Percentiles rank a stretch among this genome's conserved stretches.
These are phyloP conservation scores for Musa beccarii DNA, from an alignment of 176 grass and related monocot species.

Conservation along the genomic window DNA sequence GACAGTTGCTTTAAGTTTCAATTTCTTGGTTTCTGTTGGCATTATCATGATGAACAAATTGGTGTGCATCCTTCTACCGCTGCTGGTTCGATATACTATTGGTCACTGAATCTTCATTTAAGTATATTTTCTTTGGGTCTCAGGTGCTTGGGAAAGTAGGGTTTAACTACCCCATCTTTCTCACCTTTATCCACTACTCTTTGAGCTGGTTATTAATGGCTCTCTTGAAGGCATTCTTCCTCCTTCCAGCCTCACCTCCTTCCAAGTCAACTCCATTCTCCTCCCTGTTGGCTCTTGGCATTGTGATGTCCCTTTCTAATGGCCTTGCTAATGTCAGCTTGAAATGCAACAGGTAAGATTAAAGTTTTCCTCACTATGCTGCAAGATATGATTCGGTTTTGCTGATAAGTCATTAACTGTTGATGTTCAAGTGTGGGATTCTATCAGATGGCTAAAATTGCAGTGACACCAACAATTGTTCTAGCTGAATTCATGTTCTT, in stretches of 20 bases:
- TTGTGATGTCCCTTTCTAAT: conserved; percentile 13
- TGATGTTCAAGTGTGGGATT: conserved; percentile 5
- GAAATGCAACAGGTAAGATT: conserved; percentile 1
- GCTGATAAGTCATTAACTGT: not conserved
- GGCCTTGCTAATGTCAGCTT: conserved; percentile 16
- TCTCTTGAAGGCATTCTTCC: conserved; percentile 6
- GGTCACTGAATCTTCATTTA: not conserved
- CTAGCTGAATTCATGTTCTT: conserved; percentile 8
- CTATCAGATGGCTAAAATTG: conserved; percentile 19
- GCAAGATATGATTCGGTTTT: not conserved
- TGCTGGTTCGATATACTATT: not conserved
- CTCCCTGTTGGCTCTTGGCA: conserved; percentile 8
- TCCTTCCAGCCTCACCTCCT: conserved; percentile 10
- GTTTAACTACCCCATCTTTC: conserved; percentile 16
- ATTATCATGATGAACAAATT: conserved; percentile 18
- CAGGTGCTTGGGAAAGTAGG: conserved; percentile 12
- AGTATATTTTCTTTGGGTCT: not conserved
- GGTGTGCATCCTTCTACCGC: not conserved
- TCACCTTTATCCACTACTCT: conserved; percentile 7
- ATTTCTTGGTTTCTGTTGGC: conserved; percentile 14
- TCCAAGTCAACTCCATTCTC: conserved; percentile 12
- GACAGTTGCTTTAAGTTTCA: conserved; percentile 4
- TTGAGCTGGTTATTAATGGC: conserved; percentile 11
- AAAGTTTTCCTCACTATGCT: not conserved
- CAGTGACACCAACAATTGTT: conserved; percentile 16